Evolutionary conservation across 2,329 filamentous ascomycete species (phyloP).

Genomic region (Venturia nashicola): DNA sequence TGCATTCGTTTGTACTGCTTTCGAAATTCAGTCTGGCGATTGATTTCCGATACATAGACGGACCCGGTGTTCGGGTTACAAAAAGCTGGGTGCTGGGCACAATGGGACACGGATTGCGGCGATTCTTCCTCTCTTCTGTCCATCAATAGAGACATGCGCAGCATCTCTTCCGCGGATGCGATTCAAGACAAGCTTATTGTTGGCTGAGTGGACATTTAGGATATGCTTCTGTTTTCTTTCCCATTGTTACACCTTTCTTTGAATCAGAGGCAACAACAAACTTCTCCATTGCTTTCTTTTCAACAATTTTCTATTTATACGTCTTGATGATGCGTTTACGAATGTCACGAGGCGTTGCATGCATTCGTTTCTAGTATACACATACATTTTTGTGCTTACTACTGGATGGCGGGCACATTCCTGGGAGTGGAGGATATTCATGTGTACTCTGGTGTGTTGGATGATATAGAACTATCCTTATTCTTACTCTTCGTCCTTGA

Average conservation of each 20-base stretch:
- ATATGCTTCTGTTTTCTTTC: background rate
- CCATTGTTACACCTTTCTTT: background rate
- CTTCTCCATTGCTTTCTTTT: background rate
- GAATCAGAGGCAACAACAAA: background rate
- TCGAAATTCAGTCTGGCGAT: background rate
- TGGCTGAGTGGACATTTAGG: background rate
- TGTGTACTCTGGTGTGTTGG: background rate
- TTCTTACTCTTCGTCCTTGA: background rate
- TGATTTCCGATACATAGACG: background rate
- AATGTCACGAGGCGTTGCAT: background rate
- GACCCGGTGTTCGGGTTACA: constrained; percentile 6
- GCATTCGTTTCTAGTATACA: background rate
- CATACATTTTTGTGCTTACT: background rate
- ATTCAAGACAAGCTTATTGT: background rate
- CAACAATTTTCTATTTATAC: background rate
- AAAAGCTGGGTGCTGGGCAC: background rate
- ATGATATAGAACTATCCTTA: background rate
- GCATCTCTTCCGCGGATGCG: no score
- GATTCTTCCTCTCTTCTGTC: background rate
- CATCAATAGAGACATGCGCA: no score
- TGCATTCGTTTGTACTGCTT: background rate
- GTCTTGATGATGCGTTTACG: background rate
- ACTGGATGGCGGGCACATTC: background rate
- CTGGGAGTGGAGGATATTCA: background rate
- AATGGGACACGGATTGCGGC: background rate